Evolutionary conservation across 176 grass and related monocot genomes (phyloP), one percentile per base, ranked within the genome.

Genomic region (Musa itinerans): DNA sequence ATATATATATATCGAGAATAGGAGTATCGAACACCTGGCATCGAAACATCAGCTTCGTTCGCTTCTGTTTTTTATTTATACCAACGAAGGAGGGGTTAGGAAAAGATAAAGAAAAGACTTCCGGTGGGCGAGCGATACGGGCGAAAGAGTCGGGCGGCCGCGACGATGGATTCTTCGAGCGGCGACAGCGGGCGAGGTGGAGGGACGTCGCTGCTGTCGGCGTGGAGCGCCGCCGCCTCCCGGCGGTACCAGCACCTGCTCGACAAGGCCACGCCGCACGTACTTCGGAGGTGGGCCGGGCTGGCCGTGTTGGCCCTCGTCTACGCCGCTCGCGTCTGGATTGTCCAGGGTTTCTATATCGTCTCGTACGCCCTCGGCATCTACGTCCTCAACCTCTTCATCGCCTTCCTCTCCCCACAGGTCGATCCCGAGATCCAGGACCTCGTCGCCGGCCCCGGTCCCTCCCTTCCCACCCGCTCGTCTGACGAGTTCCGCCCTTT

Each of bases 401-500:
- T 93, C 81, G 85, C 76, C 77, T 93, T 93, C 78, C 87, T 93
- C 9, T 93, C 90, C 19, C 90, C 87, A 23, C 87, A 89, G 80
- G 90, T 87, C 55, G 90, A 89, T 48, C 90, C 90, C 65, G 90
- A 89, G 73, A 73, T 87, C 79, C 54, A 76, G 73, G 87, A 76
- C 16, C 29, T 85, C 11, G 48, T 82, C 20, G 87, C 78, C 25
- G 83, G 80, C 3, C 13, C 74, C 6, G 81, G 77, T 4, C 76
- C 92, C 2, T 75, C 85, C 9, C 86, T 95, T 12, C 92, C 92
- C 63, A 90, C 85, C 11, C 85, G 78, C 52, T 78, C 83, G 12
- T 86, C 88, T 1, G 88, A 95, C 25, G 92, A 95, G 72, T 95
- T 90, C 63, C 88, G 92, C 12, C 88, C 92, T 22, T 95, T 95